Base-by-base conservation (phyloP, 164 flowering plant genomes). In the Platanus orientalis region DNA sequence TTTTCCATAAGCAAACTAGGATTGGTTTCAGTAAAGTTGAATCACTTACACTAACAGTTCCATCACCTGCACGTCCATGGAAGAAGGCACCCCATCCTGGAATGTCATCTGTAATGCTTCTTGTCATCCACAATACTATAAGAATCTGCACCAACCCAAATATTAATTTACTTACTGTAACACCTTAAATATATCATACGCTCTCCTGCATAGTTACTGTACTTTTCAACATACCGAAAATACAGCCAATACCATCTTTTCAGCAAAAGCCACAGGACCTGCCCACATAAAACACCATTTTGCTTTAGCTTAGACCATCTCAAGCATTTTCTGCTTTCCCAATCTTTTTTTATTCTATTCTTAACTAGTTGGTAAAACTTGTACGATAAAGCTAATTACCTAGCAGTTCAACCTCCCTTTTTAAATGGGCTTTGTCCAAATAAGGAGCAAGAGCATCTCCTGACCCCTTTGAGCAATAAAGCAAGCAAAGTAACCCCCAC, bases 211-310 rank as follows among this genome's bases (percentile, higher is more conserved):
- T n/a, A n/a, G n/a, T n/a, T n/a, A n/a, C n/a, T n/a, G n/a, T n/a
- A n/a, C 36, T 32, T 36, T 36, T 36, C 6, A 17, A 74, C 92
- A 2, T 61, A 92, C 96, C 78, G 83, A 76, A 71, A 90, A 90
- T 25, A 93, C 75, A 0, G 77, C 65, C 45, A 93, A 42, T 14
- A 93, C 70, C 89, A 82, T 84, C 79, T 90, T 93, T 54, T 93
- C 98, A 13, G 92, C 98, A 71, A 87, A 90, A 19, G 92, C 69
- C 96, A 87, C 82, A 32, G 98, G 97, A 68, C 98, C 96, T 91
- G 78, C 62, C 2, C 28, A 50, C 2, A 36, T 23, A 55, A 65
- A 7, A 32, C 21, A 7, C 17, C 39, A n/a, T n/a, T n/a, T n/a
- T n/a, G n/a, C n/a, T n/a, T n/a, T n/a, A n/a, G n/a, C n/a, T n/a